Evolutionary conservation across 495 filamentous ascomycete genomes (phyloP), one percentile per base, ranked within the genome.

Genomic region (Hypomontagnella monticulosa): DNA sequence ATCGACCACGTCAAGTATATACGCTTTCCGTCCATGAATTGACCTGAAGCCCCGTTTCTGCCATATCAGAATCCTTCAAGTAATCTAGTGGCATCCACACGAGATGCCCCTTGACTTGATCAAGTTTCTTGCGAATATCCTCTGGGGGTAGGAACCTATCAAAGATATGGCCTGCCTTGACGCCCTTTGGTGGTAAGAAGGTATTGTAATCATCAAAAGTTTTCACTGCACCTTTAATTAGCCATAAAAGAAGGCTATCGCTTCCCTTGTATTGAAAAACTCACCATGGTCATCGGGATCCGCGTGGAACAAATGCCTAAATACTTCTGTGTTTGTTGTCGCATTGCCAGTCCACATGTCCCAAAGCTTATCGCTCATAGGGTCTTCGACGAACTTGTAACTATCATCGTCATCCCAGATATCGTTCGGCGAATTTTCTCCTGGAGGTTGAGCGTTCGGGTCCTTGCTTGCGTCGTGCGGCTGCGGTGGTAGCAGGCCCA

Each of bases 11-110:
- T 74, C 61, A 83, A 9, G 81, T 78, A 55, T 76, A 83, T 0
- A 83, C 75, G 44, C 79, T 81, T 67, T 83, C 81, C 0, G 81
- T 83, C 73, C 76, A 81, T n/a, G 70, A 44, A 23, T 83, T 83
- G 2, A 83, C 75, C 67, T 82, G 80, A 56, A 83, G 67, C 0
- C 94, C 95, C 70, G 84, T 89, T 79, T 97, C 95, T 0, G 93
- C 94, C 94, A 97, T 95, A 66, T 89, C 82, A 0, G 89, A 93
- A 66, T 97, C 90, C 61, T 82, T 79, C 70, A 97, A 75, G 70
- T 96, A 98, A 38, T 94, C 86, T 66, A 97, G 70, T 46, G 93
- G 93, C 89, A 97, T 92, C 94, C 94, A 97, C 0, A 99, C 93
- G 23, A 99, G 74, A 81, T 97, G 95, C 0, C 94, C 95, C 74